phyloP scores from a whole-genome alignment of 208 protist genomes.

The Naegleria fowleri region DNA sequence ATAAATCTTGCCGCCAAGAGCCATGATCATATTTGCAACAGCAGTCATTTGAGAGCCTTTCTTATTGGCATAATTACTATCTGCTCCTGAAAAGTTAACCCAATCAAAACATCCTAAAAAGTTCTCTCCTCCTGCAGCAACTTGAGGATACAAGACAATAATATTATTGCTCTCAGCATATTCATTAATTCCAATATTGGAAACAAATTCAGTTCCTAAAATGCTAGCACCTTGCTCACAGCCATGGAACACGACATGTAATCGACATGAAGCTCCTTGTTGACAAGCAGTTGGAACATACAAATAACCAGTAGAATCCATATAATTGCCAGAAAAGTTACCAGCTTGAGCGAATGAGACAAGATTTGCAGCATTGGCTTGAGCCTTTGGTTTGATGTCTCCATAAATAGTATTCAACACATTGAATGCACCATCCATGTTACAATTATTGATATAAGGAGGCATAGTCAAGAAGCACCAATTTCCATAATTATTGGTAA shows the following conservation, averaged over 20 bases:
- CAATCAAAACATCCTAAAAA: not conserved
- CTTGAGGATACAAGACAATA: conserved; percentile 49
- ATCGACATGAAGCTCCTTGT: not conserved
- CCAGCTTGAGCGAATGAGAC: not conserved
- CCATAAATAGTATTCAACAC: not conserved
- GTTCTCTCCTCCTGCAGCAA: too few species aligned
- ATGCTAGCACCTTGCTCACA: conserved; percentile 32
- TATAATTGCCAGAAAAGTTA: not conserved
- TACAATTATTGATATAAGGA: conserved; percentile 17
- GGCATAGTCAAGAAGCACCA: not conserved
- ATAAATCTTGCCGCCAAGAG: not conserved
- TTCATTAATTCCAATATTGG: conserved; percentile 36
- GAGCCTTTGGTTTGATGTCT: not conserved
- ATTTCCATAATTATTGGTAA: conserved; percentile 27
- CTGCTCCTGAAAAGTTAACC: conserved; percentile 42
- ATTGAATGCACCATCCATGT: not conserved
- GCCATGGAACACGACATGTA: conserved; percentile 48
- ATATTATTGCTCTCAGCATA: conserved; percentile 50
- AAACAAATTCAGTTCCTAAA: conserved; percentile 32
- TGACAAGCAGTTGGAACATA: conserved; percentile 30
- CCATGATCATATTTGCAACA: not conserved
- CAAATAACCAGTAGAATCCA: not conserved
- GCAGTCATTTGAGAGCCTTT: conserved; percentile 16
- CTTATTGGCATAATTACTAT: conserved; percentile 16
- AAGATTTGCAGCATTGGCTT: not conserved